Percentiles rank a stretch among this genome's conserved stretches.
Evolutionary conservation across 306 rosid genomes (phyloP).

Genomic region (Corylus americana): DNA sequence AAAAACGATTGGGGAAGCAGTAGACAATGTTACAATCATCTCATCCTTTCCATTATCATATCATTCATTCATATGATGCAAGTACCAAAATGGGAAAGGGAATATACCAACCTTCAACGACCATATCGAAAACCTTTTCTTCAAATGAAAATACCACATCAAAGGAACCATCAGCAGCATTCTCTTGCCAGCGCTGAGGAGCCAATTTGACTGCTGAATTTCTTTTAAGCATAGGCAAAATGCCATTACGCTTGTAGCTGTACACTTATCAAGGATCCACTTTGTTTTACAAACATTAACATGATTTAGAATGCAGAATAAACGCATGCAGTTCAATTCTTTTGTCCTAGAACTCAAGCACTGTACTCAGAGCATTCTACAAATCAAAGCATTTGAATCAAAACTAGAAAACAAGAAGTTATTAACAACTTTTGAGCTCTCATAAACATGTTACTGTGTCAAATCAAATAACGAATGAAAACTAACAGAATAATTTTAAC

Average conservation of each 20-base stretch:
- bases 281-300: slow-evolving; percentile 6
- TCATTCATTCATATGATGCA: neutral
- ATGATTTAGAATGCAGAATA: slow-evolving; percentile 16
- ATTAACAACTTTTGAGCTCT: neutral
- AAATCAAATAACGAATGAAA: neutral
- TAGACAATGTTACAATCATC: neutral
- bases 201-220: slow-evolving; percentile 70
- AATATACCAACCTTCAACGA: slow-evolving; percentile 68
- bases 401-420: neutral
- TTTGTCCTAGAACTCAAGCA: slow-evolving; percentile 14
- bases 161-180: slow-evolving; percentile 78
- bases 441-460: neutral
- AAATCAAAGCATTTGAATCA: neutral
- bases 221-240: slow-evolving; percentile 91
- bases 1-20: neutral
- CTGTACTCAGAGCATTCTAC: neutral
- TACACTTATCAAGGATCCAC: slow-evolving; percentile 43
- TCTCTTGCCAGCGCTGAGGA: slow-evolving; percentile 96
- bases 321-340: neutral
- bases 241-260: slow-evolving; percentile 87
- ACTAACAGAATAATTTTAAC: too few relatives aligned
- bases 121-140: slow-evolving; percentile 95
- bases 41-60: neutral
- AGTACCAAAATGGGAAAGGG: neutral
- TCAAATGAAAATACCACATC: slow-evolving; percentile 84